Conservation (phyloP, 2,329 filamentous ascomycete species). For the Paracoccidioides lutzii region DNA sequence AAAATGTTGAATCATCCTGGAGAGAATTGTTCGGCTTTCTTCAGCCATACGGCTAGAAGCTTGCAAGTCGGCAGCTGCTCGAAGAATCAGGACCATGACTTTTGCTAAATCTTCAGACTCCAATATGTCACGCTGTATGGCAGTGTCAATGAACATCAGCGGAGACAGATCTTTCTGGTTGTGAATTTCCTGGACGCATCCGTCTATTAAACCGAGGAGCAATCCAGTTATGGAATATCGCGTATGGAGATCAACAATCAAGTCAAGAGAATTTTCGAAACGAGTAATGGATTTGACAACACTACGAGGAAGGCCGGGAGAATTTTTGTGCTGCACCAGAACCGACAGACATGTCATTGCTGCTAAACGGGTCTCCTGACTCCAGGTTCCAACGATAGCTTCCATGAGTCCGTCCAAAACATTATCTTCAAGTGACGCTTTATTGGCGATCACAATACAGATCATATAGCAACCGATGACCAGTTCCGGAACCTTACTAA, state of each 20-base stretch:
- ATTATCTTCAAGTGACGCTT: conserved; percentile 63
- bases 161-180: conserved; percentile 24
- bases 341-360: conserved; percentile 70
- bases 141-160: conserved; percentile 34
- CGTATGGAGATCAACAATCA: conserved; percentile 22
- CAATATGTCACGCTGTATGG: conserved; percentile 24
- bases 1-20: conserved; percentile 53
- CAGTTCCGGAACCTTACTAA: conserved; percentile 63
- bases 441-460: conserved; percentile 69
- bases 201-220: conserved; percentile 25
- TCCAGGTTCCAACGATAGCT: conserved; percentile 67
- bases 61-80: conserved; percentile 35
- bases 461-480: conserved; percentile 88
- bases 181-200: conserved; percentile 22
- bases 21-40: conserved; percentile 49
- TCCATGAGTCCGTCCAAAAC: conserved; percentile 84
- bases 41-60: conserved; percentile 23
- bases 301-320: conserved; percentile 54
- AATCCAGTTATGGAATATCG: conserved; percentile 25
- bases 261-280: conserved; percentile 20
- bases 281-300: conserved; percentile 45
- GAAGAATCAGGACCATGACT: conserved; percentile 24
- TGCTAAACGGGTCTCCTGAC: conserved; percentile 55
- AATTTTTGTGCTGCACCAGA: conserved; percentile 64
- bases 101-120: conserved; percentile 18